Conservation (phyloP, 1,139 yeast genomes). For the Hansenula lynferdii region DNA sequence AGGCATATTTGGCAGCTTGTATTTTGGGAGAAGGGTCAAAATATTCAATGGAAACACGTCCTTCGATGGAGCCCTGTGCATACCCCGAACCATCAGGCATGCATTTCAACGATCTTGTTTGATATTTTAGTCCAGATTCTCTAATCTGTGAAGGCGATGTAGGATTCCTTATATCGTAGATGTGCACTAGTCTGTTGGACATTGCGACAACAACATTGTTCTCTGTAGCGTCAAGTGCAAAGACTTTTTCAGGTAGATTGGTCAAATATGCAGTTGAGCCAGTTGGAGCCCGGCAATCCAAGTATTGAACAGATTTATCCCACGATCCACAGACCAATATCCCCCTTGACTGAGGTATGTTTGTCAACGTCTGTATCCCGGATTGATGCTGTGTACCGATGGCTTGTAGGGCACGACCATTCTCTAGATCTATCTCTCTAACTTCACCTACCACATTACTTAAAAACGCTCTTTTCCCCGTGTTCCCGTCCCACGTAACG, state of each 20-base stretch:
- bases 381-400: constrained; percentile 7
- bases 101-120: constrained; percentile 56
- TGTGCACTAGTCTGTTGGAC: constrained; percentile 47
- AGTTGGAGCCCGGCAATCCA: constrained; percentile 27
- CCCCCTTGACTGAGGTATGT: constrained; percentile 6
- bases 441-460: constrained; percentile 41
- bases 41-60: constrained; percentile 79
- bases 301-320: constrained; percentile 42
- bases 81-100: constrained; percentile 62
- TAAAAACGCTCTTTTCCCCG: constrained; percentile 25
- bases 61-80: constrained; percentile 81
- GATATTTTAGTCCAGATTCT: constrained; percentile 71
- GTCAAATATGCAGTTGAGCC: constrained; percentile 11
- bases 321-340: constrained; percentile 45
- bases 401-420: constrained; percentile 15
- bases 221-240: constrained; percentile 55
- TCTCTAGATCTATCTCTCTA: constrained; percentile 40
- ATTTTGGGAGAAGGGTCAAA: constrained; percentile 46
- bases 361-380: constrained; percentile 16
- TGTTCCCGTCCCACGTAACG: constrained; percentile 16
- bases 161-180: constrained; percentile 52
- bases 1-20: constrained; percentile 62
- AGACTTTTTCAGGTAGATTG: constrained; percentile 48
- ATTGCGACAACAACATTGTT: constrained; percentile 51
- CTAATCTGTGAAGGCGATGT: constrained; percentile 44